phyloP scores from a whole-genome alignment of 1,284 basidiomycete genomes.

The Dichomitus squalens region DNA sequence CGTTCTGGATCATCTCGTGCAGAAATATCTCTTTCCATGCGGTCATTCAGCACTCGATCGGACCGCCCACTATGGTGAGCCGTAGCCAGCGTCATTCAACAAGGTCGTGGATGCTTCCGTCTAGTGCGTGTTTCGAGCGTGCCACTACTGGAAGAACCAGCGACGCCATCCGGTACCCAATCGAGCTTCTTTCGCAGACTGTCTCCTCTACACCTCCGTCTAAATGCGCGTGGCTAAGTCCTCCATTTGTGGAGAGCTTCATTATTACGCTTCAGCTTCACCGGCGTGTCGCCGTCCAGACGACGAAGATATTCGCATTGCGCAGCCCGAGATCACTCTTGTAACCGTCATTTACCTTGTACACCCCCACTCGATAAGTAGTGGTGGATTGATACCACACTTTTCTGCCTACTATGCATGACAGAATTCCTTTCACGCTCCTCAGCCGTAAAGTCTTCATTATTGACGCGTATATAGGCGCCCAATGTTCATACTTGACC shows the following conservation, averaged over 20 bases:
- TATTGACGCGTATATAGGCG: not conserved
- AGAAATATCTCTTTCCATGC: not conserved
- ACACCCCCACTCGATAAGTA: too few species aligned
- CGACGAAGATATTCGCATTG: too few species aligned
- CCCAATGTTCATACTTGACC: constrained; percentile 18
- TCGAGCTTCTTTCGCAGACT: too few species aligned
- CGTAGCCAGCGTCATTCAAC: not conserved
- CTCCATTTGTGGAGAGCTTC: too few species aligned
- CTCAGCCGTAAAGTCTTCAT: not conserved
- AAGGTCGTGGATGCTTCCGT: not conserved
- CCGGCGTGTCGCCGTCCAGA: too few species aligned
- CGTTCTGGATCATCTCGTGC: constrained; percentile 8
- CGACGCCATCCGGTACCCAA: too few species aligned
- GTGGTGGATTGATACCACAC: too few species aligned
- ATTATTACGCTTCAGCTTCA: too few species aligned
- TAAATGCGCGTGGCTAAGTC: too few species aligned
- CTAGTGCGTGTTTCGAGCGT: not conserved
- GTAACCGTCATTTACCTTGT: too few species aligned
- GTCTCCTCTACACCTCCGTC: not conserved
- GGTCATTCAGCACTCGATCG: not conserved
- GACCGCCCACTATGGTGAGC: not conserved
- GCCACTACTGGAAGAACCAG: not conserved
- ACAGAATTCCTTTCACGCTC: not conserved
- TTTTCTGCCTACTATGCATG: not conserved
- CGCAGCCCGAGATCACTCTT: too few species aligned